These are phyloP conservation scores for Suillus hirtellus DNA, from an alignment of 768 basidiomycete species.

Conservation along the genomic window DNA sequence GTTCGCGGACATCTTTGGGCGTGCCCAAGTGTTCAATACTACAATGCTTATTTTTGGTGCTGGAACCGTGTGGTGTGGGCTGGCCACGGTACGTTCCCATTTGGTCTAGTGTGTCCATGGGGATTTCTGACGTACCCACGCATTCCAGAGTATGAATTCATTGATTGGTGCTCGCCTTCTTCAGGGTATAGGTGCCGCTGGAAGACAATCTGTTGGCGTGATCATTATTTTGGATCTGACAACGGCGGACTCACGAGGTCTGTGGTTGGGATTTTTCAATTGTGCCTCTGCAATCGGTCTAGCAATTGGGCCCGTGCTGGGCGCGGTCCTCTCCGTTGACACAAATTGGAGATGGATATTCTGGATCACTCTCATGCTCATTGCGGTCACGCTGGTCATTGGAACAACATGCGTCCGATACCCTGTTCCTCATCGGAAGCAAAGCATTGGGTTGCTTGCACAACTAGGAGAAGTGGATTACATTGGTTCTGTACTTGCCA, in stretches of 20 bases:
- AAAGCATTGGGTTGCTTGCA: constrained; percentile 32
- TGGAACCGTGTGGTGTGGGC: constrained; percentile 35
- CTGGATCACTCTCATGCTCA: constrained; percentile 41
- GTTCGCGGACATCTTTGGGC: constrained; percentile 38
- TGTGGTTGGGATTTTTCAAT: constrained; percentile 39
- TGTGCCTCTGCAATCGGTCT: constrained; percentile 42
- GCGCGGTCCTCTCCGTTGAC: constrained; percentile 46
- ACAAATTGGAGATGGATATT: constrained; percentile 48
- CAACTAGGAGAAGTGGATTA: constrained; percentile 37
- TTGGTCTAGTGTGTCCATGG: neutral
- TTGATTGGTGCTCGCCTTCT: constrained; percentile 34
- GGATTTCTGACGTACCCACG: constrained; percentile 13
- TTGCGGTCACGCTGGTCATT: constrained; percentile 29
- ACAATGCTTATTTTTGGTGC: constrained; percentile 37
- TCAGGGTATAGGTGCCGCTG: constrained; percentile 39
- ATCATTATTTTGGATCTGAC: constrained; percentile 38
- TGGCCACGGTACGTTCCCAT: constrained; percentile 28
- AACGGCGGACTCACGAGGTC: constrained; percentile 35
- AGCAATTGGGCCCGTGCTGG: constrained; percentile 47
- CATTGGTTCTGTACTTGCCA: constrained; percentile 29
- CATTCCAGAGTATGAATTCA: constrained; percentile 34
- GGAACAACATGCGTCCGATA: constrained; percentile 31
- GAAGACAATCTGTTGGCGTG: constrained; percentile 37
- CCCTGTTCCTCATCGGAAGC: constrained; percentile 34
- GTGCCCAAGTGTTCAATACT: constrained; percentile 33